These are phyloP conservation scores for Kurtzmaniella quercitrusa DNA, from an alignment of 1,139 yeast genomes.

Conservation along the genomic window DNA sequence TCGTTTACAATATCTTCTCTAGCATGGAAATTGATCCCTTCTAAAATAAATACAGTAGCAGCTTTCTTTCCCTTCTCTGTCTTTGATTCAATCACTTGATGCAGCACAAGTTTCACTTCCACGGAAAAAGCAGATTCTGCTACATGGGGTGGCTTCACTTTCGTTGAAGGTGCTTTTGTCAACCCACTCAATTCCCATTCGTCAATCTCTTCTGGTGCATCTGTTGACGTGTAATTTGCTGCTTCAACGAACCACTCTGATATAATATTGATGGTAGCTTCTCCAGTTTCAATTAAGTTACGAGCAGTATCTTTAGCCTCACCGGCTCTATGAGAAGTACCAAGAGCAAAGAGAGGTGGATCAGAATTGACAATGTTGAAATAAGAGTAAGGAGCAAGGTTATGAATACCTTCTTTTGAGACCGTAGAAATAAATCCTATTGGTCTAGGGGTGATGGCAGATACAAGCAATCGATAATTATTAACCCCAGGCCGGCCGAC, in stretches of 20 bases:
- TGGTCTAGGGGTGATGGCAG: conserved; percentile 57
- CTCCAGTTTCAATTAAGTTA: conserved; percentile 49
- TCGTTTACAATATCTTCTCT: conserved; percentile 51
- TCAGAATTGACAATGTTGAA: conserved; percentile 47
- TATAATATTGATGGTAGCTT: conserved; percentile 54
- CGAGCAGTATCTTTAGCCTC: conserved; percentile 45
- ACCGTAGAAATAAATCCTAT: conserved; percentile 53
- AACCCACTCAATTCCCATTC: conserved; percentile 58
- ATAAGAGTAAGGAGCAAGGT: conserved; percentile 59
- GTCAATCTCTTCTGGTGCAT: conserved; percentile 46
- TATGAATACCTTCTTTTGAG: conserved; percentile 36
- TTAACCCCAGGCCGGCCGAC: conserved; percentile 35
- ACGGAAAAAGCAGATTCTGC: conserved; percentile 59
- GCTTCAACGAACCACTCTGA: conserved; percentile 67
- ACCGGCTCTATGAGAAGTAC: conserved; percentile 39
- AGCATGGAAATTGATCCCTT: conserved; percentile 55
- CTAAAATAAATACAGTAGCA: conserved; percentile 43
- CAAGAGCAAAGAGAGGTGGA: conserved; percentile 57
- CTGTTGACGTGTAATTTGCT: conserved; percentile 47
- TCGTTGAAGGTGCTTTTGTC: conserved; percentile 40
- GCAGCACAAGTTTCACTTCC: conserved; percentile 46
- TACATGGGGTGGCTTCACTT: conserved; percentile 53
- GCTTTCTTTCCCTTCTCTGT: conserved; percentile 29
- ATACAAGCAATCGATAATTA: conserved; percentile 48
- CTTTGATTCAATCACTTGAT: conserved; percentile 45